A percentile compares a stretch with the other conserved stretches of the same genome.
Conservation (phyloP, 352 stramenopile species). For the Pythium grandisporangium region DNA sequence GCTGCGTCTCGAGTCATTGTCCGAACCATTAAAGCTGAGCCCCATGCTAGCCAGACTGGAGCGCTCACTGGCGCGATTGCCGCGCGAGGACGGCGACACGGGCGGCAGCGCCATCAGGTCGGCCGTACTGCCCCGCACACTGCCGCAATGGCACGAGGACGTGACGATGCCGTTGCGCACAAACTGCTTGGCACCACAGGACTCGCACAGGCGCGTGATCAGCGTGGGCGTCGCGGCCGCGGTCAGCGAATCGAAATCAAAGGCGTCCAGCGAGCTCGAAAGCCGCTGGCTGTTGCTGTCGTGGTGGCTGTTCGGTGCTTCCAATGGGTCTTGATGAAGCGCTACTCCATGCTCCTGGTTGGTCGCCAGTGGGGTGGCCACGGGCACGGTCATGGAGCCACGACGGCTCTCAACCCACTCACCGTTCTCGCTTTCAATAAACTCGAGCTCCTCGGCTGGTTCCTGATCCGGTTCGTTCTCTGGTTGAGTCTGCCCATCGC, state of each 20-base stretch:
- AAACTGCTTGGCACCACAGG: constrained; percentile 36
- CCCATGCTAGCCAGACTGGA: background rate
- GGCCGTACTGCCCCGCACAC: no score
- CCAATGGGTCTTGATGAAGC: no score
- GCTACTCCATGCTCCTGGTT: constrained; percentile 2
- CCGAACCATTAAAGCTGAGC: background rate
- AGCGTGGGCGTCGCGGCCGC: no score
- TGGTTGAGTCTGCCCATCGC: no score
- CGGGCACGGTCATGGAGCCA: constrained; percentile 6
- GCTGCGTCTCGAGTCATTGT: background rate
- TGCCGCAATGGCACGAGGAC: constrained; percentile 37
- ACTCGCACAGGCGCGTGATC: constrained; percentile 24
- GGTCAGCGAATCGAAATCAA: no score
- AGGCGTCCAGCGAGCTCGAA: no score
- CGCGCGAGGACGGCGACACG: no score
- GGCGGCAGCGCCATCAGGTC: constrained; percentile 2
- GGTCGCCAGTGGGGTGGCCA: constrained; percentile 3
- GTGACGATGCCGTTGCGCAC: constrained; percentile 29
- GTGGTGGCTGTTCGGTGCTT: no score
- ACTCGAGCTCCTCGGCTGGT: constrained; percentile 41
- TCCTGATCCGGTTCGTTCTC: no score
- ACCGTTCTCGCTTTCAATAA: constrained; percentile 45
- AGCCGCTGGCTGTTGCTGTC: no score
- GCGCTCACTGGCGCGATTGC: background rate
- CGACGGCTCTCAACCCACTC: constrained; percentile 48